phyloP scores from a whole-genome alignment of 345 rosid species.

The Lepidium africanum region DNA sequence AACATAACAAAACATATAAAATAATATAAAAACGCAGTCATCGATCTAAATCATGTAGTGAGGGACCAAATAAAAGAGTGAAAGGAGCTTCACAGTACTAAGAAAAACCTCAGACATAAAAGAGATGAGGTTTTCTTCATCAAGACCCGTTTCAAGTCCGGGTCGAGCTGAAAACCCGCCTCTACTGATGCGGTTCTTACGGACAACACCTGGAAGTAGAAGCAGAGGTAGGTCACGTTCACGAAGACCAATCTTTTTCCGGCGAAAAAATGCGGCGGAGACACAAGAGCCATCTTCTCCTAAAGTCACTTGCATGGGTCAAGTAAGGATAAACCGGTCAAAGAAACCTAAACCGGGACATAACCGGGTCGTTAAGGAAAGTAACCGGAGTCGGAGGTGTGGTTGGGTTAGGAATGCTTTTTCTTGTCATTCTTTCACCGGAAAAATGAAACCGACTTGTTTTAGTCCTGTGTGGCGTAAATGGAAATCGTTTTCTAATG shows the following conservation, averaged over 20 bases:
- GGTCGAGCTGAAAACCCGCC: conserved; percentile 90
- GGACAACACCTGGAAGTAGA: conserved; percentile 58
- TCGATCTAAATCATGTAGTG: conserved; percentile 27
- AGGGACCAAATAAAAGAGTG: conserved; percentile 13
- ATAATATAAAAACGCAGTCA: not conserved
- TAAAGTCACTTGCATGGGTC: conserved; percentile 95
- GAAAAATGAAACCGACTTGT: conserved; percentile 27
- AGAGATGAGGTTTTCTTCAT: conserved; percentile 50
- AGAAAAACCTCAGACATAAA: not conserved
- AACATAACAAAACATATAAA: conserved; percentile 8
- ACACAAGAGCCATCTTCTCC: conserved; percentile 92
- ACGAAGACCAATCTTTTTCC: conserved; percentile 63
- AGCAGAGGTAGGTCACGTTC: conserved; percentile 46
- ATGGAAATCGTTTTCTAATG: conserved; percentile 37
- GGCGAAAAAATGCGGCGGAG: conserved; percentile 46
- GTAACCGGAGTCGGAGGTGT: conserved; percentile 26
- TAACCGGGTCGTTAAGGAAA: not conserved
- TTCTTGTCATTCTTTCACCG: conserved; percentile 25
- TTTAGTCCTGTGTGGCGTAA: conserved; percentile 41
- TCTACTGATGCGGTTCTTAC: conserved; percentile 70
- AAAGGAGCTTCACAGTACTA: not conserved
- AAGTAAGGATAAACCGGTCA: conserved; percentile 67
- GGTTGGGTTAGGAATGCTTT: conserved; percentile 38
- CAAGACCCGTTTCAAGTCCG: conserved; percentile 77
- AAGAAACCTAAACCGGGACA: conserved; percentile 29